Conservation (phyloP, 163 green algal species). For the Scenedesmus sp. region DNA sequence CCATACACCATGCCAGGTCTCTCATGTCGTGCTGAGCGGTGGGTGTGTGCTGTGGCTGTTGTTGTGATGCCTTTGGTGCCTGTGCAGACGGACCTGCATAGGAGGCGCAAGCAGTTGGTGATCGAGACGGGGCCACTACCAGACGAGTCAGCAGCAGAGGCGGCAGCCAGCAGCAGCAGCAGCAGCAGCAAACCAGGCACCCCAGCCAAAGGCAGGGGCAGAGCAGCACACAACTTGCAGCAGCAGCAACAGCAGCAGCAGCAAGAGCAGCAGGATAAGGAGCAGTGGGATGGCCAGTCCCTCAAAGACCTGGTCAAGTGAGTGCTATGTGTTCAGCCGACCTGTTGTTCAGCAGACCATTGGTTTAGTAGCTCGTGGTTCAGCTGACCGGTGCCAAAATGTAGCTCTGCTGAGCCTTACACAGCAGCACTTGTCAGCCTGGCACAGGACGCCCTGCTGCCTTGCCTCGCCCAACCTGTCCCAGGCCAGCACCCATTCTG, state of each 20-base stretch:
- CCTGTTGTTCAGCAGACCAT: background rate
- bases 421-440: too few relatives aligned
- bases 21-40: background rate
- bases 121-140: constrained; percentile 57
- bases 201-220: background rate
- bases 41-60: background rate
- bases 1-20: too few relatives aligned
- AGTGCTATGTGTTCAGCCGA: too few relatives aligned
- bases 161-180: constrained; percentile 11
- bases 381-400: too few relatives aligned
- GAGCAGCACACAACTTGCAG: background rate
- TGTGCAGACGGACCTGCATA: constrained; percentile 46
- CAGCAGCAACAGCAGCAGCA: constrained; percentile 27
- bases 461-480: too few relatives aligned
- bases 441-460: too few relatives aligned
- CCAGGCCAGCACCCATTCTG: too few relatives aligned
- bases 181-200: constrained; percentile 34
- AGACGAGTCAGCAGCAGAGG: constrained; percentile 30
- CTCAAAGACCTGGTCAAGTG: constrained; percentile 41
- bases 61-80: background rate
- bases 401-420: too few relatives aligned
- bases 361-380: background rate
- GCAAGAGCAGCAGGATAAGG: constrained; percentile 20
- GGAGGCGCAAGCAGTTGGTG: constrained; percentile 65
- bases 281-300: constrained; percentile 35